Evolutionary conservation across 1,139 yeast genomes (phyloP).

Genomic region (Saccharomycopsis crataegensis): DNA sequence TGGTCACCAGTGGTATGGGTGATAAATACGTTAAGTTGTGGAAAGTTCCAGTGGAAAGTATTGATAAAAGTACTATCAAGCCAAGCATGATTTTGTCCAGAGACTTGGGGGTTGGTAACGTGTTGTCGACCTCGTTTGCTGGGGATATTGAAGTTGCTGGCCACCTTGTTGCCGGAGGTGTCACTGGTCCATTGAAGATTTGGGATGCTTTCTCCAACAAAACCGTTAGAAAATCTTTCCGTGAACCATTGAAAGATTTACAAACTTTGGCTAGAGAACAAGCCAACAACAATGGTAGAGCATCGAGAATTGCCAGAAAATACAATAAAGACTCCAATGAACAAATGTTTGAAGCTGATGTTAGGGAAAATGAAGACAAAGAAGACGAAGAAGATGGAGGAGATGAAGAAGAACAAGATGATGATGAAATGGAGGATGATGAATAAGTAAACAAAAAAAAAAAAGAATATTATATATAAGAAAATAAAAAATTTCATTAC

Average conservation of each 20-base stretch:
- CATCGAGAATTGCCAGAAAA: slow-evolving; percentile 70
- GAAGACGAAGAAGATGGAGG: slow-evolving; percentile 48
- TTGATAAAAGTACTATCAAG: slow-evolving; percentile 32
- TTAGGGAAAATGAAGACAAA: slow-evolving; percentile 50
- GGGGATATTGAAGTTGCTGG: slow-evolving; percentile 86
- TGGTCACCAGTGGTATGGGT: slow-evolving; percentile 86
- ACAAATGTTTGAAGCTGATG: slow-evolving; percentile 53
- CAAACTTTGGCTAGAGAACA: slow-evolving; percentile 51
- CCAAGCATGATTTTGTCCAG: slow-evolving; percentile 90
- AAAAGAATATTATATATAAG: slow-evolving; percentile 4
- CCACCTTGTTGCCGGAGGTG: slow-evolving; percentile 82
- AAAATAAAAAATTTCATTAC: neutral
- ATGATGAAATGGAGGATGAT: slow-evolving; percentile 24
- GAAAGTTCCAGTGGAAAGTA: slow-evolving; percentile 41
- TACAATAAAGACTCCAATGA: slow-evolving; percentile 45
- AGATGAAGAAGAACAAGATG: slow-evolving; percentile 23
- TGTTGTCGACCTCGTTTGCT: slow-evolving; percentile 74
- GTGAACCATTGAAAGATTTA: slow-evolving; percentile 45
- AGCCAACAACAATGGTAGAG: slow-evolving; percentile 47
- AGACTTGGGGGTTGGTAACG: slow-evolving; percentile 94
- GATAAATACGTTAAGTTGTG: slow-evolving; percentile 84
- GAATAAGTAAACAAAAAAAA: slow-evolving; percentile 23
- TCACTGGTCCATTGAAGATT: slow-evolving; percentile 71
- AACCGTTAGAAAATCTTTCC: slow-evolving; percentile 67
- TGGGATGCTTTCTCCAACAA: slow-evolving; percentile 89